Evolutionary conservation across 768 basidiomycete genomes (phyloP).

Genomic region (Coprinopsis strossmayeri): DNA sequence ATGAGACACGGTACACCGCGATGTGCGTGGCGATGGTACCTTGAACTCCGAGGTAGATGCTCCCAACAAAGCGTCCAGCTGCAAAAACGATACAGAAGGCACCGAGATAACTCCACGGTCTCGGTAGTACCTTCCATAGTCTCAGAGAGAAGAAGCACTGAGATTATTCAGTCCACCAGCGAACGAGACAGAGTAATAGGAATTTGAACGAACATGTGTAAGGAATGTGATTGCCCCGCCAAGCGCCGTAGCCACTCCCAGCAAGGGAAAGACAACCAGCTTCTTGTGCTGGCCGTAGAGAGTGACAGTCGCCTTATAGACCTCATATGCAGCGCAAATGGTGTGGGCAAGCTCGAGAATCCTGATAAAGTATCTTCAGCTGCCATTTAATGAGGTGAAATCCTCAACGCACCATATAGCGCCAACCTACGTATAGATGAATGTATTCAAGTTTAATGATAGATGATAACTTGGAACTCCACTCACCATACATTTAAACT

Average conservation of each 20-base stretch:
- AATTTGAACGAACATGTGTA: constrained; percentile 5
- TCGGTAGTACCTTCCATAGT: constrained; percentile 7
- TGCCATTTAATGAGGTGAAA: not conserved
- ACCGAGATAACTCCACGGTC: constrained; percentile 6
- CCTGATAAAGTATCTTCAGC: constrained; percentile 2
- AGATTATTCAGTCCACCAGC: not conserved
- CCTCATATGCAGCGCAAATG: constrained; percentile 14
- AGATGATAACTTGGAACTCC: not conserved
- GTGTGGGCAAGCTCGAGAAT: constrained; percentile 18
- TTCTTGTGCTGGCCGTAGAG: constrained; percentile 7
- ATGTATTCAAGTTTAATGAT: not conserved
- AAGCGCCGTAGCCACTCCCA: constrained; percentile 7
- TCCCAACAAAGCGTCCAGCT: not conserved
- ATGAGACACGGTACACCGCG: not conserved
- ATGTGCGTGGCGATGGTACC: not conserved
- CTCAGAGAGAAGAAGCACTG: constrained; percentile 10
- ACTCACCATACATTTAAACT: not conserved
- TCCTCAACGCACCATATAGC: not conserved
- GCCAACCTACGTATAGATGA: not conserved
- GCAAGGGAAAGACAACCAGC: constrained; percentile 8
- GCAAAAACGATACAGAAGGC: not conserved
- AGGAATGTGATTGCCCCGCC: constrained; percentile 12
- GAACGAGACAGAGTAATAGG: not conserved
- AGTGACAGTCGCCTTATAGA: constrained; percentile 16
- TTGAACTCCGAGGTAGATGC: not conserved